Percentiles rank a stretch among this genome's conserved stretches.
phyloP scores from a whole-genome alignment of 2,329 filamentous ascomycete species.

The Ceratocystis papillata region DNA sequence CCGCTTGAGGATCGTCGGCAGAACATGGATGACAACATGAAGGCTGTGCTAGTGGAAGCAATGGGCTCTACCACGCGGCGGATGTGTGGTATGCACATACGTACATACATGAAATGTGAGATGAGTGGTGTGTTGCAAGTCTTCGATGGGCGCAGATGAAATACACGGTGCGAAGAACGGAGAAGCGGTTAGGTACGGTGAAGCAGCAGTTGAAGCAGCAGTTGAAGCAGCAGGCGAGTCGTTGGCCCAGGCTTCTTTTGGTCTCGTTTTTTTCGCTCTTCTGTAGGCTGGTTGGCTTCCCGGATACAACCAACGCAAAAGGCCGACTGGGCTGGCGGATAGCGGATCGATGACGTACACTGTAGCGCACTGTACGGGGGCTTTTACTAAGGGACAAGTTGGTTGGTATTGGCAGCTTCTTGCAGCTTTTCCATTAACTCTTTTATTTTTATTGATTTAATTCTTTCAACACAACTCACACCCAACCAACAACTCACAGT shows the following conservation, averaged over 20 bases:
- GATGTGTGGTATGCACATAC: background rate
- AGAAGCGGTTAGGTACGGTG: too few species aligned
- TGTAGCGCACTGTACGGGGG: slow-evolving; percentile 12
- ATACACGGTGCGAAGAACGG: background rate
- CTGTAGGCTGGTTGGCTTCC: background rate
- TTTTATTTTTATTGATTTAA: background rate
- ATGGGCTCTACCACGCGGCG: slow-evolving; percentile 1
- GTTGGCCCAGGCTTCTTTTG: background rate
- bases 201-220: too few species aligned
- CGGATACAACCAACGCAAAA: background rate
- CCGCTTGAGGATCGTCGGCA: background rate
- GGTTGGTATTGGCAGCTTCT: background rate
- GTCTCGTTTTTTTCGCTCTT: background rate
- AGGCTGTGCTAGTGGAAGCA: slow-evolving; percentile 7
- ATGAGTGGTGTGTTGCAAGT: background rate
- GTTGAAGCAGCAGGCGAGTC: too few species aligned
- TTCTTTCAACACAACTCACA: background rate
- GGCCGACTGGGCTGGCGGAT: background rate
- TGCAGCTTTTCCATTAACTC: background rate
- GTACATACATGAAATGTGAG: background rate
- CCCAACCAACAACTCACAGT: background rate
- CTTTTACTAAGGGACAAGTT: background rate
- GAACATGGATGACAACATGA: slow-evolving; percentile 9
- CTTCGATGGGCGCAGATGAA: background rate
- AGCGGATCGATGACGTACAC: slow-evolving; percentile 11